A percentile compares a stretch with the other conserved stretches of the same genome.
Evolutionary conservation across 805 yeast species (phyloP).

Genomic region (Maudiozyma serrabonitensis): DNA sequence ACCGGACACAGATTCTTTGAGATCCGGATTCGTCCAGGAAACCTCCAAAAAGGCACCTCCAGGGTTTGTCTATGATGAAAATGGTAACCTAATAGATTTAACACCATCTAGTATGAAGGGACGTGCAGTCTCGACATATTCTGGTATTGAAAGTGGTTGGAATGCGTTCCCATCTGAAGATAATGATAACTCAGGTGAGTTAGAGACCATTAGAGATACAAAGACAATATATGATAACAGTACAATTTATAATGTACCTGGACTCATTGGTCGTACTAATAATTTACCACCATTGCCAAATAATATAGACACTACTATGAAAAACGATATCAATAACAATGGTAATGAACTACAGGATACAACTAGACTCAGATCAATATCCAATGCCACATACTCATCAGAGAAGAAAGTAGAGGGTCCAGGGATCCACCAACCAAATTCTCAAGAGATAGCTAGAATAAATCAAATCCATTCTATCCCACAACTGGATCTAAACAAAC

Average conservation of each 20-base stretch:
- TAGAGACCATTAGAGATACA: slow-evolving; percentile 27
- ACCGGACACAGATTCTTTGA: slow-evolving; percentile 39
- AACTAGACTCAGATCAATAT: neutral
- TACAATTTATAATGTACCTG: slow-evolving; percentile 30
- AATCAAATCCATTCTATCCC: slow-evolving; percentile 32
- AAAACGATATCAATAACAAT: neutral
- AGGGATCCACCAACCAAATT: slow-evolving; percentile 12
- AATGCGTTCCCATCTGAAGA: slow-evolving; percentile 28
- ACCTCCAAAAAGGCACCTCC: slow-evolving; percentile 28
- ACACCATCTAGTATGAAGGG: slow-evolving; percentile 25
- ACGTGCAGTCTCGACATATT: slow-evolving; percentile 24
- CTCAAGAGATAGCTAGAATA: slow-evolving; percentile 18
- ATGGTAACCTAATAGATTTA: slow-evolving; percentile 25
- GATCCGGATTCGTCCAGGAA: slow-evolving; percentile 34
- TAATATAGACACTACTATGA: slow-evolving; percentile 3
- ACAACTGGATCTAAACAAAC: slow-evolving; percentile 33
- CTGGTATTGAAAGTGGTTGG: slow-evolving; percentile 29
- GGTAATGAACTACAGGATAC: neutral
- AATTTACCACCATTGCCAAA: slow-evolving; percentile 28
- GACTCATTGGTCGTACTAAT: slow-evolving; percentile 16
- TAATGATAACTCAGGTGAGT: slow-evolving; percentile 12
- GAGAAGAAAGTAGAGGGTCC: slow-evolving; percentile 1
- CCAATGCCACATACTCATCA: neutral
- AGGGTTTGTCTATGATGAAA: slow-evolving; percentile 28
- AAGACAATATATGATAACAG: slow-evolving; percentile 29